Evolutionary conservation across 352 stramenopile species (phyloP).

Genomic region (Globisporangium cystogenes): DNA sequence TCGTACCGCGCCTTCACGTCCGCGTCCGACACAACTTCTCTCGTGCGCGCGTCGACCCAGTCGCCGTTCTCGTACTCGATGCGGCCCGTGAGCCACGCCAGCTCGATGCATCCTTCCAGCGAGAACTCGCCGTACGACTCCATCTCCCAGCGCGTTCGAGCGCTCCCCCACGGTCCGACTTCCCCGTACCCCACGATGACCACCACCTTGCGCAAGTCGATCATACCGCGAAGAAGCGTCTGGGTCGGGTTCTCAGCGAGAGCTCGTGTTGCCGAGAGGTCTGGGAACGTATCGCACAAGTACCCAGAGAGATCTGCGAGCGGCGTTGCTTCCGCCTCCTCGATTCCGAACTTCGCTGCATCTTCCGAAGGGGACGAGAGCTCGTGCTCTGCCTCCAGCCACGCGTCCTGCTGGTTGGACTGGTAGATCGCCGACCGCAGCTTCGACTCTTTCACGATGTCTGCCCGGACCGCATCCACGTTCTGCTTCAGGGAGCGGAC

Average conservation of each 20-base stretch:
- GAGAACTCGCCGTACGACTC: slow-evolving; percentile 88
- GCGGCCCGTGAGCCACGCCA: slow-evolving; percentile 80
- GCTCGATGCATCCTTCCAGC: slow-evolving; percentile 83
- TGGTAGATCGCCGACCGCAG: slow-evolving; percentile 38
- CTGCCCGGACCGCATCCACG: slow-evolving; percentile 42
- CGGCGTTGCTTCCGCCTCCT: slow-evolving; percentile 25
- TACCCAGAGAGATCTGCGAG: slow-evolving; percentile 72
- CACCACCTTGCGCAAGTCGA: slow-evolving; percentile 79
- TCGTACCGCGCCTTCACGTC: slow-evolving; percentile 84
- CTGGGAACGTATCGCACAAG: slow-evolving; percentile 66
- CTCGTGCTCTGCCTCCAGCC: slow-evolving; percentile 12
- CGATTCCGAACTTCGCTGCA: slow-evolving; percentile 1
- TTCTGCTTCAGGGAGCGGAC: slow-evolving; percentile 69
- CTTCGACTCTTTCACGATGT: slow-evolving; percentile 56
- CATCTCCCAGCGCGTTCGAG: slow-evolving; percentile 88
- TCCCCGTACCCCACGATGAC: slow-evolving; percentile 86
- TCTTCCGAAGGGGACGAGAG: slow-evolving; percentile 5
- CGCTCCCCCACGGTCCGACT: slow-evolving; percentile 82
- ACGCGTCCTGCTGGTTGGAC: slow-evolving; percentile 37
- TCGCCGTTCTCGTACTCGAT: slow-evolving; percentile 80
- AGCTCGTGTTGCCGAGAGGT: slow-evolving; percentile 28
- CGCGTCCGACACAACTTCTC: slow-evolving; percentile 66
- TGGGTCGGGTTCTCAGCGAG: slow-evolving; percentile 36
- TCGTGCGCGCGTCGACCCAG: slow-evolving; percentile 81
- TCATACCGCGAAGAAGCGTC: slow-evolving; percentile 53